Evolutionary conservation across 108 stramenopile species (phyloP), one percentile per base, ranked within the genome.

Genomic region (Parmales sp.): DNA sequence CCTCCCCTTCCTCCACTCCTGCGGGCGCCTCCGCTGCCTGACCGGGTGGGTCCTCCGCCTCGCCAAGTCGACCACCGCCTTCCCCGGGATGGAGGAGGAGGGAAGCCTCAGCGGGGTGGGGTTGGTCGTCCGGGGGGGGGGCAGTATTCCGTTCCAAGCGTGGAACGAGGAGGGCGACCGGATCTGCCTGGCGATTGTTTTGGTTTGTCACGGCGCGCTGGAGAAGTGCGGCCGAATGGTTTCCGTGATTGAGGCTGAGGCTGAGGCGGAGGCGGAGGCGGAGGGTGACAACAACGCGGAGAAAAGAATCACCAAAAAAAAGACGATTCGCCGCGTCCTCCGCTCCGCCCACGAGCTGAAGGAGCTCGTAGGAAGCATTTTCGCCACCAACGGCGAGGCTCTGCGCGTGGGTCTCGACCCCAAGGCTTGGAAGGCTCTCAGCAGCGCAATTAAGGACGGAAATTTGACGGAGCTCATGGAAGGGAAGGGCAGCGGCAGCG

Each of bases 31-130:
- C 23, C 60, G 85, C 20, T 88, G 86, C 43, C 83, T 92, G 66
- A 41, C 88, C 39, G 80, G 86, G 64, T 92, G 87, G 85, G 66
- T 79, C n/a, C 50, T 92, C 9, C 87, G 87, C 54, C 82, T 92
- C 5, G 73, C 84, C 26, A 74, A 84, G 46, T 85, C 89, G 54
- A 60, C 16, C 0, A 34, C 31, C n/a, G n/a, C n/a, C n/a, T n/a
- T n/a, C n/a, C n/a, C n/a, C n/a, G n/a, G n/a, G n/a, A n/a, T n/a
- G n/a, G n/a, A n/a, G n/a, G n/a, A n/a, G n/a, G n/a, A n/a, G n/a
- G n/a, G n/a, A n/a, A n/a, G n/a, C n/a, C n/a, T n/a, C n/a, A n/a
- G n/a, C n/a, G n/a, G n/a, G n/a, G n/a, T n/a, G n/a, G n/a, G n/a
- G 37, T 80, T 83, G 22, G 82, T 80, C 25, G 83, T 85, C 19